Percentiles rank a stretch among this genome's conserved stretches.
Evolutionary conservation across 1,284 basidiomycete species (phyloP).

Genomic region (Apiotrichum gracile): DNA sequence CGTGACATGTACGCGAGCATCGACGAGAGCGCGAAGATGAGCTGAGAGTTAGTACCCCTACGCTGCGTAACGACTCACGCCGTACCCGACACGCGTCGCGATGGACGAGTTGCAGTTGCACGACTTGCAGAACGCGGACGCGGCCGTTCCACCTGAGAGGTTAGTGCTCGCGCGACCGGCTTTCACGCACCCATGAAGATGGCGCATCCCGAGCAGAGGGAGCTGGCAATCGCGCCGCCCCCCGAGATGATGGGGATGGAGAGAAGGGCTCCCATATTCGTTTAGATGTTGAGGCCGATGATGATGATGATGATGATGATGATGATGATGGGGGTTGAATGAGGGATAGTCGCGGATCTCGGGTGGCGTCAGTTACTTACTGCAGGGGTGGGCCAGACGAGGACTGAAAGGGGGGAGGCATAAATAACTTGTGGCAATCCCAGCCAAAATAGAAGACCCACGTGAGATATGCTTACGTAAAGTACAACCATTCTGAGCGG

Average conservation of each 20-base stretch:
- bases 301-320: not conserved
- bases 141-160: constrained; percentile 50
- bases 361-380: no score
- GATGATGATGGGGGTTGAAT: not conserved
- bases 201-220: constrained; percentile 64
- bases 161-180: constrained; percentile 48
- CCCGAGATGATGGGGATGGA: constrained; percentile 77
- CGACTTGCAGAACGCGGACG: constrained; percentile 95
- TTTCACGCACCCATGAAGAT: constrained; percentile 54
- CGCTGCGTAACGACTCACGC: constrained; percentile 53
- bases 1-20: constrained; percentile 95
- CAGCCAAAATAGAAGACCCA: no score
- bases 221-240: constrained; percentile 67
- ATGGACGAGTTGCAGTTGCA: constrained; percentile 99
- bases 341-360: not conserved
- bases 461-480: no score
- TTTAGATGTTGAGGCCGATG: not conserved
- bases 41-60: constrained; percentile 49
- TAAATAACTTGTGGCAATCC: no score
- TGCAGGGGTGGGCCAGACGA: no score
- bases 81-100: constrained; percentile 93
- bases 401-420: no score
- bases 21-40: constrained; percentile 95
- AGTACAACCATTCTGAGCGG: no score
- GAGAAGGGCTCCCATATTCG: constrained; percentile 67